phyloP scores from a whole-genome alignment of 1,284 basidiomycete species.

The Moniliella sp. region DNA sequence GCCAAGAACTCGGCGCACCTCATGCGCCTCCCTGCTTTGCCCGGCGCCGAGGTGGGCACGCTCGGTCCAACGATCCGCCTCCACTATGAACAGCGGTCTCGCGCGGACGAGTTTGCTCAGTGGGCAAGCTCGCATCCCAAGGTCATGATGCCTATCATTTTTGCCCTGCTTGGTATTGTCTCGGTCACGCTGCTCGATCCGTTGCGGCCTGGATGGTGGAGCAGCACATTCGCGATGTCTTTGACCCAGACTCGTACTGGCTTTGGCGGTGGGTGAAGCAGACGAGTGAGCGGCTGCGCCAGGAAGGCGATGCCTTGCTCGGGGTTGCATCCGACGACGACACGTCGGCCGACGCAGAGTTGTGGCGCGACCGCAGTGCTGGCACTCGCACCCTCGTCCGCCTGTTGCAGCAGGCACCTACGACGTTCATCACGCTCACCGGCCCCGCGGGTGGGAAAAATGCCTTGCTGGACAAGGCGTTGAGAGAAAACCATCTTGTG shows the following conservation, averaged over 20 bases:
- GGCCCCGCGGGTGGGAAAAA: constrained; percentile 81
- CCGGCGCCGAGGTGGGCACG: too few relatives aligned
- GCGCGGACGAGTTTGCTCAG: constrained; percentile 53
- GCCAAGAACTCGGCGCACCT: constrained; percentile 73
- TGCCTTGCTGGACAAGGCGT: constrained; percentile 45
- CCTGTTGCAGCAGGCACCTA: constrained; percentile 54
- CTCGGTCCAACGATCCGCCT: constrained; percentile 47
- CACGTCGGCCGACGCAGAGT: too few relatives aligned
- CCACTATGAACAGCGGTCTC: constrained; percentile 52
- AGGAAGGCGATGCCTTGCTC: too few relatives aligned
- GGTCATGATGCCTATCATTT: constrained; percentile 59
- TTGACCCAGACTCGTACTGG: constrained; percentile 39
- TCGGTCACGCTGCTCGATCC: constrained; percentile 79
- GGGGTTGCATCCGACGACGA: constrained; percentile 11
- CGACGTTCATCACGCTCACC: constrained; percentile 52
- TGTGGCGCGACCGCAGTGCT: too few relatives aligned
- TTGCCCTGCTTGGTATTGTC: constrained; percentile 66
- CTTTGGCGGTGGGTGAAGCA: constrained; percentile 14
- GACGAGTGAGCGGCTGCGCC: constrained; percentile 12
- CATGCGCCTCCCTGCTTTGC: constrained; percentile 35
- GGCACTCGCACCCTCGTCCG: constrained; percentile 45
- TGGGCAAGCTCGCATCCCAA: constrained; percentile 69
- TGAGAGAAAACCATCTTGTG: constrained; percentile 9
- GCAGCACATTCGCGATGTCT: constrained; percentile 59
- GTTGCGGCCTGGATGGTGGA: constrained; percentile 65